Conservation (phyloP, 225 moss, liverwort and hornwort genomes). For the Ulota crispa region DNA sequence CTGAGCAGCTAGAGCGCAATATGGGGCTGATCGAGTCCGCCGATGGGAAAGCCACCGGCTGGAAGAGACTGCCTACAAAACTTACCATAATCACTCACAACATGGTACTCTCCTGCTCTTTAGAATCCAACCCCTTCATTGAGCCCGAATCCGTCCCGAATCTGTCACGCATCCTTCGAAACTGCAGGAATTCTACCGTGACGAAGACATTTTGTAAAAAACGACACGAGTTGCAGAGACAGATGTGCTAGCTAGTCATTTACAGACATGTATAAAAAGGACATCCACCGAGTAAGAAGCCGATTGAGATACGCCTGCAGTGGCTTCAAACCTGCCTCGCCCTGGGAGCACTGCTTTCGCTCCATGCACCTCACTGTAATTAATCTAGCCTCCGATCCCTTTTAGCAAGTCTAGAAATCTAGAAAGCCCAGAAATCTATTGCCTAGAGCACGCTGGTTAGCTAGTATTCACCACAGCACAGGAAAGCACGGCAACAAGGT, state of each 20-base stretch:
- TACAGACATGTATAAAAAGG: slow-evolving; percentile 36
- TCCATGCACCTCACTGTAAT: slow-evolving; percentile 22
- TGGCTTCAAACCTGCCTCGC: slow-evolving; percentile 29
- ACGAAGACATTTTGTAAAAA: not conserved
- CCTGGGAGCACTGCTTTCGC: slow-evolving; percentile 4
- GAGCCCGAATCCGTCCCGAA: not conserved
- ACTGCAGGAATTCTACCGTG: not conserved
- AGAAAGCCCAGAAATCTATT: not conserved
- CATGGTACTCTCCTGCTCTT: not conserved
- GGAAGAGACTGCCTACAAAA: slow-evolving; percentile 16
- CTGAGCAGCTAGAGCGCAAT: slow-evolving; percentile 21
- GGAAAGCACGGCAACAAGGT: slow-evolving; percentile 29
- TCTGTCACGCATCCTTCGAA: not conserved
- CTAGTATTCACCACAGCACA: not conserved
- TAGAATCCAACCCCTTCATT: not conserved
- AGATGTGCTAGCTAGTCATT: slow-evolving; percentile 36
- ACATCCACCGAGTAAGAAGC: slow-evolving; percentile 44
- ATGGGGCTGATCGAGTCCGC: slow-evolving; percentile 15
- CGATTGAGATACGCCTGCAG: slow-evolving; percentile 31
- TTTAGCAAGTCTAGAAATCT: not conserved
- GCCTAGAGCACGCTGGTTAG: not conserved
- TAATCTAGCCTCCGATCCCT: not conserved
- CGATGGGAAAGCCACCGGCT: slow-evolving; percentile 5
- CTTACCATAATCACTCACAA: slow-evolving; percentile 31
- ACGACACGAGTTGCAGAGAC: not conserved